Evolutionary conservation across 768 basidiomycete species (phyloP).

Genomic region (Termitomyces sp.): DNA sequence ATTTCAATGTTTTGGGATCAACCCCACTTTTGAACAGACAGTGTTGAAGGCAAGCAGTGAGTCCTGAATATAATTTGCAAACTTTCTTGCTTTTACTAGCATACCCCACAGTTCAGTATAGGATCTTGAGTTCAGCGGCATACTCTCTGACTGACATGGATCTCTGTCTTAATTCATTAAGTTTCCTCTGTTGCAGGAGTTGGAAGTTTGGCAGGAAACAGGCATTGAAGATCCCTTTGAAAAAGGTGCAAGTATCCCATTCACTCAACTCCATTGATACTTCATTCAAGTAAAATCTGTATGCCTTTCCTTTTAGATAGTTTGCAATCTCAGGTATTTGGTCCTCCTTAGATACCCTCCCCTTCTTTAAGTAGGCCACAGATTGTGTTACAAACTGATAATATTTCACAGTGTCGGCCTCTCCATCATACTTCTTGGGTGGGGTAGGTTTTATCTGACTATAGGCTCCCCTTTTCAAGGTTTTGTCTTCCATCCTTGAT

Average conservation of each 20-base stretch:
- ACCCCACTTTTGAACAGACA: neutral
- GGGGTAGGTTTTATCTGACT: too few relatives aligned
- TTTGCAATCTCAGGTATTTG: neutral
- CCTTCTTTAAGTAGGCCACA: neutral
- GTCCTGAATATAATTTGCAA: neutral
- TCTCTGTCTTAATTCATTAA: too few relatives aligned
- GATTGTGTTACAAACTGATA: too few relatives aligned
- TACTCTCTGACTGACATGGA: too few relatives aligned
- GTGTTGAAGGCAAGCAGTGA: neutral
- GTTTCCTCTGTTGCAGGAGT: too few relatives aligned
- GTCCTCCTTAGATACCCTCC: neutral
- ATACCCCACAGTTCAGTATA: neutral
- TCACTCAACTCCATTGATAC: neutral
- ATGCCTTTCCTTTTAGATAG: neutral
- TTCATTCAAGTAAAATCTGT: neutral
- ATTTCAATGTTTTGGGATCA: neutral
- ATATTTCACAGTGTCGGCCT: too few relatives aligned
- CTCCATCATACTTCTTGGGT: too few relatives aligned
- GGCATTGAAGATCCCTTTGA: too few relatives aligned
- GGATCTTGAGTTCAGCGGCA: neutral
- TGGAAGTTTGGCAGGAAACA: too few relatives aligned
- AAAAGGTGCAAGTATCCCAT: too few relatives aligned
- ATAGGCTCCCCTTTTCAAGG: too few relatives aligned
- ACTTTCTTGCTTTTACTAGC: neutral
- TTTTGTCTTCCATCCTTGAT: too few relatives aligned